A percentile compares a stretch with the other conserved stretches of the same genome.
phyloP scores from a whole-genome alignment of 2,329 filamentous ascomycete species.

The Pestalotiopsis sp. region DNA sequence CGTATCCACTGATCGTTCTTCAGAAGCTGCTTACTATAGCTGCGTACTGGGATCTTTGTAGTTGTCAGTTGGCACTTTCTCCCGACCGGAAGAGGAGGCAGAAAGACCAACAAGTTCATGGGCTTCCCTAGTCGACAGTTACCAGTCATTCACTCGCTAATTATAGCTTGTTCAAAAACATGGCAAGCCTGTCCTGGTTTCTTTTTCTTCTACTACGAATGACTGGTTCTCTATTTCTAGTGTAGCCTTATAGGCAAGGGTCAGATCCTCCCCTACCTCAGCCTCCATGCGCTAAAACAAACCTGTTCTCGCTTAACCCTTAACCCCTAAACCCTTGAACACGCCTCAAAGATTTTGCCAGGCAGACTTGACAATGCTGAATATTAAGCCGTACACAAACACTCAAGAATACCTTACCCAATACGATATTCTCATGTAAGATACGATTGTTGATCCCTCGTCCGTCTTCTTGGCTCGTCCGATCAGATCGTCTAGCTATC shows the following conservation, averaged over 20 bases:
- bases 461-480: neutral
- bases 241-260: too few relatives aligned
- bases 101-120: neutral
- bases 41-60: neutral
- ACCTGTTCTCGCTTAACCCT: too few relatives aligned
- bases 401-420: neutral
- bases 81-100: neutral
- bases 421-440: neutral
- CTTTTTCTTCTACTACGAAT: neutral
- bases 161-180: neutral
- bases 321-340: too few relatives aligned
- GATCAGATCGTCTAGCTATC: neutral
- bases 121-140: neutral
- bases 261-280: too few relatives aligned
- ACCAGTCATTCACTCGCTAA: neutral
- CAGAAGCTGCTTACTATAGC: neutral
- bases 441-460: neutral
- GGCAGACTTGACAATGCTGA: too few relatives aligned
- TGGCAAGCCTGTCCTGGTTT: neutral
- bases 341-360: too few relatives aligned
- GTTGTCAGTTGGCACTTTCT: neutral
- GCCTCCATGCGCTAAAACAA: too few relatives aligned
- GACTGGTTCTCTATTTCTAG: neutral
- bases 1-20: neutral
- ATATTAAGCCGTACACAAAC: neutral